Evolutionary conservation across 2,329 filamentous ascomycete genomes (phyloP).

Genomic region (Cladosporium sp.): DNA sequence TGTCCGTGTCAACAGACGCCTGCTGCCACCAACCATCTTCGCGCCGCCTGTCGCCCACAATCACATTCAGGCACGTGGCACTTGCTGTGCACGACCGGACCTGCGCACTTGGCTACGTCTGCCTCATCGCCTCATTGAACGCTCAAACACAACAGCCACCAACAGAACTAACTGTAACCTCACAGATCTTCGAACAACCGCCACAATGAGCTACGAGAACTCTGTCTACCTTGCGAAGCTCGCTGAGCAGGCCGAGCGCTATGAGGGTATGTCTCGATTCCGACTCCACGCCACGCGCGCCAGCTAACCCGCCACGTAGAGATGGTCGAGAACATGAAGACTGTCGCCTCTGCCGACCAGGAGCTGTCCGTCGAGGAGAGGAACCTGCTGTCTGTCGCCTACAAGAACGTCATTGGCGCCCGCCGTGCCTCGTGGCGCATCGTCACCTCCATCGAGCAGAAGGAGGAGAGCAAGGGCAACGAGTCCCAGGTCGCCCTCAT

Average conservation of each 20-base stretch:
- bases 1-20: background rate
- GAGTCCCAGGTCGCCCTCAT: slow-evolving; percentile 84
- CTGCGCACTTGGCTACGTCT: background rate
- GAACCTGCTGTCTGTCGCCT: slow-evolving; percentile 94
- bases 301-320: slow-evolving; percentile 52
- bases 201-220: slow-evolving; percentile 92
- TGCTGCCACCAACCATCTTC: background rate
- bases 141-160: background rate
- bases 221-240: slow-evolving; percentile 99
- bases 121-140: background rate
- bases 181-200: background rate
- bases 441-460: slow-evolving; percentile 97
- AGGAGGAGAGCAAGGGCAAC: slow-evolving; percentile 99
- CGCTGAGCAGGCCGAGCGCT: slow-evolving; percentile 99
- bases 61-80: background rate
- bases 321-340: slow-evolving; percentile 99
- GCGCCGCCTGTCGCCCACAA: background rate
- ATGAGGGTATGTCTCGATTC: slow-evolving; percentile 68
- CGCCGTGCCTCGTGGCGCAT: slow-evolving; percentile 98
- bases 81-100: background rate
- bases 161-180: slow-evolving; percentile 1
- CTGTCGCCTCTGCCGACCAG: slow-evolving; percentile 76
- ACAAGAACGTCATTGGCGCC: slow-evolving; percentile 98
- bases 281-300: background rate
- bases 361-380: slow-evolving; percentile 80